Evolutionary conservation across 352 stramenopile species (phyloP).

Genomic region (Phytopythium sindhum): DNA sequence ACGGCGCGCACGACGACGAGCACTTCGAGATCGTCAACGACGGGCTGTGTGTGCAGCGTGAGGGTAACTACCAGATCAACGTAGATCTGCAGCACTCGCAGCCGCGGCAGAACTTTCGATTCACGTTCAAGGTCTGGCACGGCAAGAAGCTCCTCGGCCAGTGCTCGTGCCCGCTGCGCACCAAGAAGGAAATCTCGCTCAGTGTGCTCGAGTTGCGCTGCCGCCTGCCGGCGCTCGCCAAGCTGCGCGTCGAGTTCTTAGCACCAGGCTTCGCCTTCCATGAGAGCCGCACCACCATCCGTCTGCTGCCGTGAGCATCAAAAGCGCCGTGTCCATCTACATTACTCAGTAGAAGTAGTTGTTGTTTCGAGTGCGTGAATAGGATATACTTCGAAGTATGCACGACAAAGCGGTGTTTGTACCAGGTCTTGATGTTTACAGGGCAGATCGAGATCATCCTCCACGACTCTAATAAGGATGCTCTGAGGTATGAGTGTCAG

Average conservation of each 20-base stretch:
- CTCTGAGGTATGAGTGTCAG: not conserved
- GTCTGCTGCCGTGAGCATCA: constrained; percentile 12
- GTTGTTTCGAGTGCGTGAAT: not conserved
- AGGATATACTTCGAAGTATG: not conserved
- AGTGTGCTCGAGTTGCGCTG: constrained; percentile 34
- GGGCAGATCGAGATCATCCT: not conserved
- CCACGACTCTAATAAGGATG: not conserved
- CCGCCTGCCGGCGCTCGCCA: constrained; percentile 26
- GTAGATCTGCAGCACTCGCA: constrained; percentile 39
- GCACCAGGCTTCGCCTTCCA: constrained; percentile 40
- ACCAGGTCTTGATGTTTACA: not conserved
- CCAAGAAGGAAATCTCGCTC: constrained; percentile 36
- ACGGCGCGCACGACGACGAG: constrained; percentile 28
- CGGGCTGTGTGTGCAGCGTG: constrained; percentile 23
- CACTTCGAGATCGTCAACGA: constrained; percentile 33
- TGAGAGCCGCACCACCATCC: constrained; percentile 35
- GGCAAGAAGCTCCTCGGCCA: constrained; percentile 35
- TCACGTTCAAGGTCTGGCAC: constrained; percentile 36
- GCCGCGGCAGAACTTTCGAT: constrained; percentile 28
- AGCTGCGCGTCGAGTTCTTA: constrained; percentile 39
- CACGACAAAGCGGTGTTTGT: not conserved
- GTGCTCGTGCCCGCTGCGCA: constrained; percentile 32
- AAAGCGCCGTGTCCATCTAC: not conserved
- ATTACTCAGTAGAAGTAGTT: not conserved
- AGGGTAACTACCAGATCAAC: constrained; percentile 40